Evolutionary conservation across 768 basidiomycete species (phyloP).

Genomic region (Mycena albidolilacea): DNA sequence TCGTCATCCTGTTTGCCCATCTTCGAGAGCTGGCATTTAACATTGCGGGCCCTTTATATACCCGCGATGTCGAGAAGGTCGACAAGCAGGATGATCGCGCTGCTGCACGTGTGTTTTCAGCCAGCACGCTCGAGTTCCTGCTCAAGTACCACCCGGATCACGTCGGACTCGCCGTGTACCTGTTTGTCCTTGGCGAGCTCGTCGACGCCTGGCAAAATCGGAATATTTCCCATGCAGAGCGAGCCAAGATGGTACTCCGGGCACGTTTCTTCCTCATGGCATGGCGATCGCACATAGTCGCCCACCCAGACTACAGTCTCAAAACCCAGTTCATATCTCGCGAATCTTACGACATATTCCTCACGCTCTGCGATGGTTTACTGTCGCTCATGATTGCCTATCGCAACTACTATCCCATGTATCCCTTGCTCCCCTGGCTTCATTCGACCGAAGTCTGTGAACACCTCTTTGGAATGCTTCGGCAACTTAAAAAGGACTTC

Average conservation of each 20-base stretch:
- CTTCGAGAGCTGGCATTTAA: background rate
- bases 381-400: slow-evolving; percentile 42
- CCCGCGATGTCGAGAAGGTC: slow-evolving; percentile 49
- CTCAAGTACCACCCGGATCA: slow-evolving; percentile 26
- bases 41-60: slow-evolving; percentile 43
- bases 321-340: slow-evolving; percentile 45
- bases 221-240: slow-evolving; percentile 40
- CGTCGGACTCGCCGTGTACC: slow-evolving; percentile 42
- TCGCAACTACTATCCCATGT: slow-evolving; percentile 30
- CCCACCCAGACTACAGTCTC: slow-evolving; percentile 39
- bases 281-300: slow-evolving; percentile 43
- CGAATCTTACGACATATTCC: slow-evolving; percentile 42
- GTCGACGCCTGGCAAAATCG: slow-evolving; percentile 49
- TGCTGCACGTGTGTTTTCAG: slow-evolving; percentile 51
- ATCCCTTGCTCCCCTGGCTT: slow-evolving; percentile 50
- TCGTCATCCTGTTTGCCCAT: slow-evolving; percentile 35
- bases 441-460: slow-evolving; percentile 49
- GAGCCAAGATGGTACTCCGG: slow-evolving; percentile 43
- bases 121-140: slow-evolving; percentile 42
- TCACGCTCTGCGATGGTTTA: slow-evolving; percentile 40
- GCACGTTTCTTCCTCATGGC: slow-evolving; percentile 42
- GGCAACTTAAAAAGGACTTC: slow-evolving; percentile 44
- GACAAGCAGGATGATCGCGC: slow-evolving; percentile 56
- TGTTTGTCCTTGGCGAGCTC: slow-evolving; percentile 49
- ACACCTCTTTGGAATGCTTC: slow-evolving; percentile 48